Evolutionary conservation across 2,329 filamentous ascomycete genomes (phyloP).

Genomic region (Penicillium psychrosexuale): DNA sequence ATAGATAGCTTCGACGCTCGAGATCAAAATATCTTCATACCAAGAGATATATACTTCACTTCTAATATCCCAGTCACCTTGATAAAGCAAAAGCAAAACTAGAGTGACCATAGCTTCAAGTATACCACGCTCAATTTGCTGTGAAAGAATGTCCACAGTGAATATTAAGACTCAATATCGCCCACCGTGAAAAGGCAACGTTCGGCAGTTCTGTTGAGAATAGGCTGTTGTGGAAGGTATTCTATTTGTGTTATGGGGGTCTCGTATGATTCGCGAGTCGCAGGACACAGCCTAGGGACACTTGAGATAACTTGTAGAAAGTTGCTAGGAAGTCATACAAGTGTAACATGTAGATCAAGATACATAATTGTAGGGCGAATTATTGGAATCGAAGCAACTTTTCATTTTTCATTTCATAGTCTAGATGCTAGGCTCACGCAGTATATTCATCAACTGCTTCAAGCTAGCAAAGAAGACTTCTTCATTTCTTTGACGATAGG

Average conservation of each 20-base stretch:
- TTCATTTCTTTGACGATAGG: constrained; percentile 53
- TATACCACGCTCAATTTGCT: background rate
- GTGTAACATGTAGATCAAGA: background rate
- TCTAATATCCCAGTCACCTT: too few species aligned
- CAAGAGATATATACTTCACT: background rate
- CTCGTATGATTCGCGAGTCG: background rate
- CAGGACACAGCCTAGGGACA: background rate
- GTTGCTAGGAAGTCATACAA: background rate
- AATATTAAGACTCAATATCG: background rate
- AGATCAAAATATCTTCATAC: too few species aligned
- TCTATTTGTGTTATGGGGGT: background rate
- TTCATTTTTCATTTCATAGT: constrained; percentile 2
- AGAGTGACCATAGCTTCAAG: background rate
- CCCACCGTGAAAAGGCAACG: background rate
- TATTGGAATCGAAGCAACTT: background rate
- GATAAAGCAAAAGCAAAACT: background rate
- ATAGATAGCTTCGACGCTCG: background rate
- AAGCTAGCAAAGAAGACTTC: constrained; percentile 39
- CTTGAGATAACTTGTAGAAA: background rate
- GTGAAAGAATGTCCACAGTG: background rate
- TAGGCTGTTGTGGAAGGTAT: background rate
- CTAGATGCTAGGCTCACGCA: background rate
- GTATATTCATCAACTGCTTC: constrained; percentile 1
- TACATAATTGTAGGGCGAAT: too few species aligned
- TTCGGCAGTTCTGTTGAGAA: background rate